Conservation (phyloP, 805 yeast species). For the Nakazawaea wyomingensis region DNA sequence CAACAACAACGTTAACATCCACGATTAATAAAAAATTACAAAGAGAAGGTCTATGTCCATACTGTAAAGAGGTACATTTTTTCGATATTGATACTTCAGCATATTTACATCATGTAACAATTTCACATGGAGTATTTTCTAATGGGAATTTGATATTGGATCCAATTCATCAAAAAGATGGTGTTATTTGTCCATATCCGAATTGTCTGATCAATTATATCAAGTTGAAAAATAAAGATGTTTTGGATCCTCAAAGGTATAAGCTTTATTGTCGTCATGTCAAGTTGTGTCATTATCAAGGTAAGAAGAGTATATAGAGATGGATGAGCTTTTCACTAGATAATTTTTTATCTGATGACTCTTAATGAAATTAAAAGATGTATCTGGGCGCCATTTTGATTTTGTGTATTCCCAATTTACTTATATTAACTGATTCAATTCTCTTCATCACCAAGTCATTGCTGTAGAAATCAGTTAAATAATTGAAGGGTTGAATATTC, state of each 20-base stretch:
- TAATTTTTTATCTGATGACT: too few species aligned
- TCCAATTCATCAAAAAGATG: neutral
- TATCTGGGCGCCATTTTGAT: too few species aligned
- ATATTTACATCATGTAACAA: constrained; percentile 3
- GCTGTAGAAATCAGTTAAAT: too few species aligned
- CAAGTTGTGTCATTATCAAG: constrained; percentile 1
- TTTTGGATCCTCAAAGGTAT: neutral
- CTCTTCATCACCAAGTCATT: too few species aligned
- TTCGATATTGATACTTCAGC: constrained; percentile 2
- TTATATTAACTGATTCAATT: too few species aligned
- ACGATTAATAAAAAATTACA: neutral
- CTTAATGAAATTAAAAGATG: too few species aligned
- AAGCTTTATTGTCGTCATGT: constrained; percentile 4
- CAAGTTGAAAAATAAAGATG: neutral
- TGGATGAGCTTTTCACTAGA: too few species aligned
- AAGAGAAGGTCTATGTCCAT: constrained; percentile 3
- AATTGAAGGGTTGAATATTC: too few species aligned
- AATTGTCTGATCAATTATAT: neutral
- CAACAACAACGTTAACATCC: neutral
- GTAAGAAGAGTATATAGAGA: neutral
- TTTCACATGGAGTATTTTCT: constrained; percentile 1
- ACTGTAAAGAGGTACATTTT: neutral
- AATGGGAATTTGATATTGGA: neutral
- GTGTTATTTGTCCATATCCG: neutral
- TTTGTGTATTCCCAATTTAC: too few species aligned